Conservation (phyloP, 768 basidiomycete species). For the Pholiota molesta region DNA sequence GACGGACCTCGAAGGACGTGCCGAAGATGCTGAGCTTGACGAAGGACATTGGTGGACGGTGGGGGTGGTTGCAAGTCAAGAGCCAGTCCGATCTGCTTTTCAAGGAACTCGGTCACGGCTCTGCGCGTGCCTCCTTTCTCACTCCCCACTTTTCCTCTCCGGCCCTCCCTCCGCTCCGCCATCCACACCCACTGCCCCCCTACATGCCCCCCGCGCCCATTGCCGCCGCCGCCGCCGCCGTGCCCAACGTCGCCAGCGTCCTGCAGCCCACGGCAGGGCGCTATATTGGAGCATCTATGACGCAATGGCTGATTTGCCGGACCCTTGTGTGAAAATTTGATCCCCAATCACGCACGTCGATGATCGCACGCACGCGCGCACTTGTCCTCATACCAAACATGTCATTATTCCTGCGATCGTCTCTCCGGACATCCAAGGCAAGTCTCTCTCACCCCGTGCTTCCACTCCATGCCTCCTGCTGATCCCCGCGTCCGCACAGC, state of each 20-base stretch:
- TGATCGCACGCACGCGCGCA: neutral
- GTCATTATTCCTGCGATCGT: constrained; percentile 44
- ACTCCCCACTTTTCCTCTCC: neutral
- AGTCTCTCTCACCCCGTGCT: constrained; percentile 17
- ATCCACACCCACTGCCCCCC: neutral
- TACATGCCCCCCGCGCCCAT: neutral
- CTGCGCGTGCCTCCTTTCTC: constrained; percentile 7
- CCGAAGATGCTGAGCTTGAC: constrained; percentile 99
- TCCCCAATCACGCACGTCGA: constrained; percentile 6
- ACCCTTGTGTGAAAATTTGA: constrained; percentile 18
- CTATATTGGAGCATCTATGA: constrained; percentile 20
- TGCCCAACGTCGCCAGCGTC: neutral
- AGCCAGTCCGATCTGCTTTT: constrained; percentile 11
- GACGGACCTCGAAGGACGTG: constrained; percentile 88
- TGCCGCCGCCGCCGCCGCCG: neutral
- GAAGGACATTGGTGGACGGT: constrained; percentile 64
- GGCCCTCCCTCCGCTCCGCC: neutral
- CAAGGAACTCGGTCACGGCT: constrained; percentile 10
- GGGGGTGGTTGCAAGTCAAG: constrained; percentile 12
- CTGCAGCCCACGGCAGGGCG: neutral
- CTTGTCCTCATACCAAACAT: constrained; percentile 29
- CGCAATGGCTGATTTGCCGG: constrained; percentile 16
- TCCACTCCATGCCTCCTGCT: neutral
- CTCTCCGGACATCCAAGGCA: constrained; percentile 45
- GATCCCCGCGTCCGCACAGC: constrained; percentile 4